Evolutionary conservation across 208 protist genomes (phyloP), one percentile per base, ranked within the genome.

Genomic region (Herpetomonas muscarum): DNA sequence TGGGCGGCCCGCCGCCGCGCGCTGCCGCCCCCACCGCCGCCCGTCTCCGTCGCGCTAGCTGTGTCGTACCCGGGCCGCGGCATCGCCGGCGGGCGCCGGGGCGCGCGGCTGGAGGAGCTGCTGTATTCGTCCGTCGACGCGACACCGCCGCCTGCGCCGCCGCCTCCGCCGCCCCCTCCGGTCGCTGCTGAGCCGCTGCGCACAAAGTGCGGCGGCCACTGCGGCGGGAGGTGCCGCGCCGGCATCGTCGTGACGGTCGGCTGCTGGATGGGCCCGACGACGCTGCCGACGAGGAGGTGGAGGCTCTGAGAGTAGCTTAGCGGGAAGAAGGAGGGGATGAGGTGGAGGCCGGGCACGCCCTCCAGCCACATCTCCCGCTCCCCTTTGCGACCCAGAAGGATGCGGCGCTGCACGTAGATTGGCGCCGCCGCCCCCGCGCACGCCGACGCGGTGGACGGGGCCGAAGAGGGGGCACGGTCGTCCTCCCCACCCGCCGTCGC

Each of bases 221-320:
- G 83, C 48, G 87, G 87, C 29, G 70, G 64, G 21, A 76, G 72
- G 55, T 94, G 87, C 7, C 79, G 70, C 32, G 70, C 73, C 13
- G 83, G 80, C 53, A 90, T 66, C 28, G 66, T 74, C 26, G 74
- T 67, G 24, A 89, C 71, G 17, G 79, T 90, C 6, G 82, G 80
- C 68, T 83, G 83, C 59, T 87, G 78, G 58, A 94, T 88, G 13
- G 81, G 83, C 12, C 87, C 87, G 13, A 94, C 69, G 55, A 94
- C 76, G 54, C 74, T 79, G 50, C 79, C 60, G 12, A 91, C 81
- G 10, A 94, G 76, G 22, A 54, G 67, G 59, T 94, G 83, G 17
- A 94, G 66, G 28, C 71, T 82, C 39, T 73, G 63, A 17, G 76
- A 87, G 66, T 70, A 71, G 47, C 60, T 62, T 24, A 89, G 64